Evolutionary conservation across 2,329 filamentous ascomycete species (phyloP), one percentile per base, ranked within the genome.

Genomic region (Hypoxylon sp.): DNA sequence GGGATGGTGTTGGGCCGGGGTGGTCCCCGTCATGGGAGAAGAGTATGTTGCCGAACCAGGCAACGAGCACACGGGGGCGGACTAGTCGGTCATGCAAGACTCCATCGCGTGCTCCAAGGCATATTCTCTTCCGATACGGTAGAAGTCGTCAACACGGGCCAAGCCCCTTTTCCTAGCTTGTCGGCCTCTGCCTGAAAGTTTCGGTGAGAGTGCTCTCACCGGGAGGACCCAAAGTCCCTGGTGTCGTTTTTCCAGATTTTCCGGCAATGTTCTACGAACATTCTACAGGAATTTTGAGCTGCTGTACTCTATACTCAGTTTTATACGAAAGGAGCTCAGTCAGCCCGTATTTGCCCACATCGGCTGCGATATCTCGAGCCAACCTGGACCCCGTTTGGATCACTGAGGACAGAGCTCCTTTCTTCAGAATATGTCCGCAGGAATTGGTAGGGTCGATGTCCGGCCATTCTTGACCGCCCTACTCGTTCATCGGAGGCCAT

Each of bases 31-130:
- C 85, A 77, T 78, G 85, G 85, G 88, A 4, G 0, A 85, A 74
- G 59, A 85, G 84, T 71, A 87, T 88, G 68, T 88, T 86, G 3
- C 82, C 84, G 24, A 88, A 79, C 79, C 87, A 5, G 83, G 80
- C 1, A 90, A 78, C 18, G 89, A 71, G 0, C 85, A 84, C 1
- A 89, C 87, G 3, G 83, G 77, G 2, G 81, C 78, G 74, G 0
- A 80, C 83, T 4, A 87, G 78, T 0, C 86, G 45, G 89, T 84
- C 0, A 87, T 90, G 0, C 81, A 78, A 0, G 87, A 84, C 7
- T 83, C 76, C 0, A 85, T 86, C 1, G 78, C 83, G 56, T 90
- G 87, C 71, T 84, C 79, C 0, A 78, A 53, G 0, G 81, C 80
- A 70, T 89, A 90, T 0, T 81, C 84, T 9, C 68, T 72, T 0